These are phyloP conservation scores for Leccinum fallax DNA, from an alignment of 1,284 basidiomycete species.

Conservation along the genomic window DNA sequence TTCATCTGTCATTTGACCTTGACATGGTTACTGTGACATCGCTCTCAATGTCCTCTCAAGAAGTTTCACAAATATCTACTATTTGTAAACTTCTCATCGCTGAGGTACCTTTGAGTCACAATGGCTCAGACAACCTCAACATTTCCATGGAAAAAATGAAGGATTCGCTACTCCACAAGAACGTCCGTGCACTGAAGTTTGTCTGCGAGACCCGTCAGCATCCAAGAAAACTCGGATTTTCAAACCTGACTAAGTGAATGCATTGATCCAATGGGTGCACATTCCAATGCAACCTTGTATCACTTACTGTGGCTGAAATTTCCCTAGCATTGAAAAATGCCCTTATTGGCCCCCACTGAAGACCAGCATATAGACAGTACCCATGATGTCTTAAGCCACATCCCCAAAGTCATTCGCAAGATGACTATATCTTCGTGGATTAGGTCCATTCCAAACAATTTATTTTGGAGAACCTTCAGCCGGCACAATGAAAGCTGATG, in stretches of 20 bases:
- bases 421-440: no score
- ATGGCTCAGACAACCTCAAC: neutral
- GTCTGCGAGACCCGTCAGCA: slow-evolving; percentile 4
- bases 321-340: no score
- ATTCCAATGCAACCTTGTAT: no score
- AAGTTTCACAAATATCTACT: neutral
- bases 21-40: neutral
- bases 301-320: no score
- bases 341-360: no score
- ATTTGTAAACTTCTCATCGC: neutral
- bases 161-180: neutral
- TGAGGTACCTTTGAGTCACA: neutral
- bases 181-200: neutral
- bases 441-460: no score
- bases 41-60: neutral
- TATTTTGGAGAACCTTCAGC: no score
- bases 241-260: slow-evolving; percentile 10
- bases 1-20: neutral
- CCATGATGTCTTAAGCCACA: no score
- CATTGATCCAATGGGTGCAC: slow-evolving; percentile 13
- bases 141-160: neutral
- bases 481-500: no score
- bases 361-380: no score
- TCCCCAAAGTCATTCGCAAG: no score
- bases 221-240: neutral